Conservation (phyloP, 2,329 filamentous ascomycete species). For the Ampelomyces quisqualis region DNA sequence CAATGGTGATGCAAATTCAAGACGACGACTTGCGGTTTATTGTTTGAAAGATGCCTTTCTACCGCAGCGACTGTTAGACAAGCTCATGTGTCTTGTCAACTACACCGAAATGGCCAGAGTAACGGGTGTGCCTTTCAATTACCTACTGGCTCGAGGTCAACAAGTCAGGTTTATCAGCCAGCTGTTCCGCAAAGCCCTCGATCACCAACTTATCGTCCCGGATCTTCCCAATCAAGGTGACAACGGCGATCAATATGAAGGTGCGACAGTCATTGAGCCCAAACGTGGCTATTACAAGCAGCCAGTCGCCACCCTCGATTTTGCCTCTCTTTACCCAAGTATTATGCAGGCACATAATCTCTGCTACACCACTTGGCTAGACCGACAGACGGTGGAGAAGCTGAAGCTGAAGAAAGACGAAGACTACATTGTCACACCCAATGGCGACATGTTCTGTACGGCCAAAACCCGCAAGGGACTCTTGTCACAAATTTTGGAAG, state of each 20-base stretch:
- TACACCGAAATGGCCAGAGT: slow-evolving; percentile 99
- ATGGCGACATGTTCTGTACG: slow-evolving; percentile 90
- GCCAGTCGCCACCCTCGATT: slow-evolving; percentile 95
- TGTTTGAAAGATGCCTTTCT: slow-evolving; percentile 97
- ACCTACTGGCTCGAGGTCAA: slow-evolving; percentile 84
- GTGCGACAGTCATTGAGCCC: slow-evolving; percentile 96
- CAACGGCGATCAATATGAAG: slow-evolving; percentile 88
- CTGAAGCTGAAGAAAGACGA: slow-evolving; percentile 79
- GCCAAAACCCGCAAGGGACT: slow-evolving; percentile 86
- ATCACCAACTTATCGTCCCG: slow-evolving; percentile 91
- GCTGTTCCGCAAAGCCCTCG: slow-evolving; percentile 88
- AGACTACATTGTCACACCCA: slow-evolving; percentile 95
- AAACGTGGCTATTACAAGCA: slow-evolving; percentile 91
- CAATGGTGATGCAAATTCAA: slow-evolving; percentile 91
- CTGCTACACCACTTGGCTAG: slow-evolving; percentile 92
- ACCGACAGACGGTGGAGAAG: slow-evolving; percentile 73
- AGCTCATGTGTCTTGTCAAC: slow-evolving; percentile 96
- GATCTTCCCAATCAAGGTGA: slow-evolving; percentile 69
- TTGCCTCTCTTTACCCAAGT: slow-evolving; percentile 95
- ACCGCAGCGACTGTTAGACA: slow-evolving; percentile 92
- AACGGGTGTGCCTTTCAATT: slow-evolving; percentile 97
- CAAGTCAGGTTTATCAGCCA: slow-evolving; percentile 98
- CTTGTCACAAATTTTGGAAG: slow-evolving; percentile 91
- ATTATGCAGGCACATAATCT: slow-evolving; percentile 99
- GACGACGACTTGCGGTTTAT: slow-evolving; percentile 88